Evolutionary conservation across 1,284 basidiomycete genomes (phyloP), one percentile per base, ranked within the genome.

Genomic region (Polyporus tsugae): DNA sequence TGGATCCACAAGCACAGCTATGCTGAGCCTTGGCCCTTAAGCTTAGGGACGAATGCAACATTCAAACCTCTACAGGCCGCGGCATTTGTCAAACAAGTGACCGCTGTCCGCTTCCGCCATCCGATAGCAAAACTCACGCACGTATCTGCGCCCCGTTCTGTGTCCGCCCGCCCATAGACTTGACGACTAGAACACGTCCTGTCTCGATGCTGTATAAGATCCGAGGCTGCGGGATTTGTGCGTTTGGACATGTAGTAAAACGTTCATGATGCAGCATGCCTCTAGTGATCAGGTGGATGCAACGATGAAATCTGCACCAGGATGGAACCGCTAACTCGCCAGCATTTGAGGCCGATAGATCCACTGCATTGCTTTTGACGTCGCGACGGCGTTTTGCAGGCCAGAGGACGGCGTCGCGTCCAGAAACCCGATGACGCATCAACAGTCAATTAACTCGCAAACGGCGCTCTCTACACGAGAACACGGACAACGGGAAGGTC

Each of bases 221-320:
- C 49, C 36, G 58, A 36, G 42, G 36, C 25, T 65, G 58, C 44
- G 64, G n/a, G 22, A 42, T 61, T 65, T 65, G 41, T n/a, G 58
- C 64, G 22, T 53, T 53, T 65, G 36, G 64, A 15, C 36, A 38
- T 44, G 41, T 29, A 13, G 11, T 29, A 44, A n/a, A 60, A 55
- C 64, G 46, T 65, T 53, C 46, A 46, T 17, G 39, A 55, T 46
- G 46, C 59, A 38, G 57, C 44, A 29, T 9, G 36, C 22, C 17
- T 46, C 39, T 35, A 22, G 58, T 15, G 17, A 17, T n/a, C 57
- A 41, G 44, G 42, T 49, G 42, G 36, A 38, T 11, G 29, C 25
- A 2, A n/a, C 33, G 38, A 6, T 19, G 46, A 49, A 33, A n/a
- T 6, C 19, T 39, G 25, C 46, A 10, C 10, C 22, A 25, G 11